These are phyloP conservation scores for Malus domestica DNA, from an alignment of 306 rosid species.

Conservation along the genomic window ASM211411v1 NC_041805.1:12470001-12470500, in stretches of 20 bases:
- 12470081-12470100: constrained; percentile 31
- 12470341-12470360: constrained; percentile 26
- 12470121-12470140: constrained; percentile 2
- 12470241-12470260: neutral
- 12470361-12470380: constrained; percentile 57
- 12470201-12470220: constrained; percentile 53
- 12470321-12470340: constrained; percentile 31
- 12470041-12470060: constrained; percentile 24
- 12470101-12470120: constrained; percentile 12
- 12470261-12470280: constrained; percentile 17
- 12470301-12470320: constrained; percentile 27
- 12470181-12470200: constrained; percentile 37
- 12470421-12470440: constrained; percentile 41
- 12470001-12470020: constrained; percentile 69
- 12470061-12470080: constrained; percentile 64
- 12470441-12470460: constrained; percentile 46
- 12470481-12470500: constrained; percentile 53
- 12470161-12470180: neutral
- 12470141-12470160: constrained; percentile 4
- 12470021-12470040: constrained; percentile 49
- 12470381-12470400: constrained; percentile 29
- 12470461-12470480: constrained; percentile 51
- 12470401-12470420: constrained; percentile 48
- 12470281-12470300: constrained; percentile 46
- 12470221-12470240: neutral